Evolutionary conservation across 2,329 filamentous ascomycete genomes (phyloP), one percentile per base, ranked within the genome.

Genomic region (Torrubiellomyces zombiae): DNA sequence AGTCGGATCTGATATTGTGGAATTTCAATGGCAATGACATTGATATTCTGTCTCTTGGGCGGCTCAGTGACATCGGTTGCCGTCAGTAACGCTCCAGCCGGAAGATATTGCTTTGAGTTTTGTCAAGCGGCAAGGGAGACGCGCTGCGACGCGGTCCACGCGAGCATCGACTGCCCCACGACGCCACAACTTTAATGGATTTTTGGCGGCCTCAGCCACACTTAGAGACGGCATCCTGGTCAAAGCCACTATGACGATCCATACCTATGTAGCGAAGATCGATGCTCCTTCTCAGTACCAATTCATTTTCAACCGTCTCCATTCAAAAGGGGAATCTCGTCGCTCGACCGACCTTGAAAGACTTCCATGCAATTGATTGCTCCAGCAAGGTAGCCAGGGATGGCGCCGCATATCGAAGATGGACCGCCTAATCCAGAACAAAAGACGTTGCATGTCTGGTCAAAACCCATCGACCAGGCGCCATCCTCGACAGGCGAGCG

Each of bases 361-460:
- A n/a, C n/a, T n/a, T 29, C 14, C 17, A 35, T 33, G 31, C 32
- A n/a, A 20, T 19, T 21, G 18, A 14, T 22, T 14, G 19, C 16
- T 17, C 28, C 9, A 18, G 23, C 23, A 28, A 43, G 35, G 39
- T 47, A 47, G 47, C 47, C 44, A 38, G 43, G 29, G 39, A 50
- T 50, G 47, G 47, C 43, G 24, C 38, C 45, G 35, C 43, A 39
- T 27, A 34, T 34, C 23, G 35, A 45, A 24, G 32, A 41, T 32
- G 38, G 35, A 25, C 37, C 30, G 26, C 39, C 38, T 12, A 30
- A 26, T 22, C 28, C 36, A 7, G 30, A 36, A 24, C 36, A 45
- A n/a, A 50, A 48, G 36, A 44, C 40, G 15, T 24, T 52, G 17
- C 46, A 50, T 29, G 43, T 50, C 28, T 52, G 48, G 48, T 45